These are phyloP conservation scores for Globisporangium splendens DNA, from an alignment of 352 stramenopile species.

Conservation along the genomic window DNA sequence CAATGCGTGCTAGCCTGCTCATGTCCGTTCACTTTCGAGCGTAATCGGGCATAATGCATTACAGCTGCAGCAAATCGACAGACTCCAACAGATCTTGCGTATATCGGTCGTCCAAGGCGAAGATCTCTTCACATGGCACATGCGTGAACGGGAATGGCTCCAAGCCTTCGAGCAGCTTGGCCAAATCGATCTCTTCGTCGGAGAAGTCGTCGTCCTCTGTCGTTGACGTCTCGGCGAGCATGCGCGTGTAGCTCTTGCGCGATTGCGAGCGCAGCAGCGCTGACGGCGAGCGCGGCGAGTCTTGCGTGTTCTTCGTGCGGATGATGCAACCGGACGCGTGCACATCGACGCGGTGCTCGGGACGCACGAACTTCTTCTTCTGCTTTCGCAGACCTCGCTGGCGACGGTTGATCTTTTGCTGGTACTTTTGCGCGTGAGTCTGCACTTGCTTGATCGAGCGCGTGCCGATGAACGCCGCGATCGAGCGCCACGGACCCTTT, in stretches of 20 bases:
- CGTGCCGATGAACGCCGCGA: constrained; percentile 72
- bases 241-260: constrained; percentile 17
- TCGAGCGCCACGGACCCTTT: constrained; percentile 66
- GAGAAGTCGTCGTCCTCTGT: constrained; percentile 1
- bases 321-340: constrained; percentile 64
- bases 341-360: constrained; percentile 71
- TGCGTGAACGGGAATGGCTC: constrained; percentile 53
- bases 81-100: constrained; percentile 55
- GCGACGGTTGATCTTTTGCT: constrained; percentile 81
- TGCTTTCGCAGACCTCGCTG: constrained; percentile 78
- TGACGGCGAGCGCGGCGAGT: constrained; percentile 42
- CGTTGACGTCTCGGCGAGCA: constrained; percentile 11
- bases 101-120: constrained; percentile 44
- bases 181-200: constrained; percentile 26
- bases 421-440: constrained; percentile 85
- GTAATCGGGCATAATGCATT: not conserved
- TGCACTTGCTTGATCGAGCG: constrained; percentile 82
- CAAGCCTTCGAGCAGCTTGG: constrained; percentile 24
- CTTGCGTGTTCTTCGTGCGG: constrained; percentile 32
- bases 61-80: constrained; percentile 40
- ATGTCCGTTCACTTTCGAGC: constrained; percentile 1
- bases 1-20: not conserved
- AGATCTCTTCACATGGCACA: constrained; percentile 33
- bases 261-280: constrained; percentile 19
- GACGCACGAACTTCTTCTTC: constrained; percentile 76